Evolutionary conservation across 148 eudicot species (phyloP), one percentile per base, ranked within the genome.

Genomic region (Rhododendron henanense): DNA sequence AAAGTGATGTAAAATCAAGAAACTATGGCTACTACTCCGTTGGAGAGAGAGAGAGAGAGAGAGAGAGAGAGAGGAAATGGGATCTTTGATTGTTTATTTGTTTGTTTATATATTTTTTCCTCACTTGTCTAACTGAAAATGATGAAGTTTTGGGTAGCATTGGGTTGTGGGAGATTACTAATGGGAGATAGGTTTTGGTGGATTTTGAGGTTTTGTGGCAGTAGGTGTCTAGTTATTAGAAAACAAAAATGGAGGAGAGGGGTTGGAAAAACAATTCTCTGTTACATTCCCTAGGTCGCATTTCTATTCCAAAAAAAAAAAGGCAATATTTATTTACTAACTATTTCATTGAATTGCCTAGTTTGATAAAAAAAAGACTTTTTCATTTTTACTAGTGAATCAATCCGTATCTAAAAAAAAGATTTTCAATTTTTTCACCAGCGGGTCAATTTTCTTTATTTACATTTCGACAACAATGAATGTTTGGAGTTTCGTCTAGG

Each of bases 41-140:
- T 41, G 44, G 44, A 47, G 50, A 47, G 50, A 47, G 50, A 47
- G 50, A 47, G 47, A 45, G 47, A 45, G 47, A 44, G 45, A 44
- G 45, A 44, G 45, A 44, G 45, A 44, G 45, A 44, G 45, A 44
- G 45, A 45, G 47, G 9, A 8, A 45, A 45, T 6, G 47, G 47
- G 47, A 45, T 44, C 47, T 44, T 44, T 44, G 41, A 45, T 45
- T 45, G 47, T 45, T 45, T 45, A 39, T 39, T 39, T 39, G 41
- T 87, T 79, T 85, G 47, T 61, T 77, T 86, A 35, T 37, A 55
- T 44, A 23, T 67, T 5, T 85, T 86, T 61, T 87, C 78, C 74
- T 79, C 80, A 59, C 69, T 87, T 87, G 91, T 88, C 89, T 90
- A 88, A 61, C 90, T 88, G 90, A 92, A 89, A 90, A 92, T 91